Evolutionary conservation across 2,329 filamentous ascomycete species (phyloP).

Genomic region (Paramyrothecium roridum): DNA sequence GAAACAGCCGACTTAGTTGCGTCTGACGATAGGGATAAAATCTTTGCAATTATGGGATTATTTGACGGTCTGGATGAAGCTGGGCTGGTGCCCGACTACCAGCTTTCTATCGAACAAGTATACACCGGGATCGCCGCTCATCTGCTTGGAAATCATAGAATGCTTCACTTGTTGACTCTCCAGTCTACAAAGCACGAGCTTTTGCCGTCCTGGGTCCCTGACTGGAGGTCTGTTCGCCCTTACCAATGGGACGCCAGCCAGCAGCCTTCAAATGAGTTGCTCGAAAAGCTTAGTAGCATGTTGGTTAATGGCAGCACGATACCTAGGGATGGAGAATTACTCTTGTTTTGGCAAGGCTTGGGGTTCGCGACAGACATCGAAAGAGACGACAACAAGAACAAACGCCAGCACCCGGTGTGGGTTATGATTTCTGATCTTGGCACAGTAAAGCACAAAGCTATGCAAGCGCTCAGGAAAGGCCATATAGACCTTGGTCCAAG

Average conservation of each 20-base stretch:
- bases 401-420: background rate
- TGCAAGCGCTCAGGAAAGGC: background rate
- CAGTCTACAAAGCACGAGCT: background rate
- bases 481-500: background rate
- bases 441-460: background rate
- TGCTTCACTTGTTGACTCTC: background rate
- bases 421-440: background rate
- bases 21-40: background rate
- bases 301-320: no score
- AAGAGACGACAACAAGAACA: background rate
- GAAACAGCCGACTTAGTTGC: background rate
- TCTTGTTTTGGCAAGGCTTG: background rate
- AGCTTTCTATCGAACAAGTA: background rate
- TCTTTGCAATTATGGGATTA: background rate
- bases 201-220: background rate
- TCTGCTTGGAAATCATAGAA: background rate
- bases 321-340: background rate
- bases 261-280: background rate
- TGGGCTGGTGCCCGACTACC: background rate
- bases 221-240: background rate
- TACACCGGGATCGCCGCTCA: background rate
- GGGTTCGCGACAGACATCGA: background rate
- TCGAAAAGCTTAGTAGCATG: no score
- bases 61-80: background rate
- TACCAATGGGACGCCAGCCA: background rate